phyloP scores from a whole-genome alignment of 306 rosid species.

The Malus sylvestris region DNA sequence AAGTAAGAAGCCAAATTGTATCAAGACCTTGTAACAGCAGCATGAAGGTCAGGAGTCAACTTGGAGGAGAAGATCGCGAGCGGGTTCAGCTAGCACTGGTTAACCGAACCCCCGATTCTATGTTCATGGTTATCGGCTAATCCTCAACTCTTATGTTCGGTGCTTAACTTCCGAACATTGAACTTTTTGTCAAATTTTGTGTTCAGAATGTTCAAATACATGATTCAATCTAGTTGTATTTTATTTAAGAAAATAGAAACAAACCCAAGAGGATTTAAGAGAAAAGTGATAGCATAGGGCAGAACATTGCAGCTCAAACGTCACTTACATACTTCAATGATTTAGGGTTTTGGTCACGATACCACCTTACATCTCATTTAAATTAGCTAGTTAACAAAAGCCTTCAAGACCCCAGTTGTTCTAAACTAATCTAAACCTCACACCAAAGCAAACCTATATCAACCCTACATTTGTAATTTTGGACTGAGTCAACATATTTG shows the following conservation, averaged over 20 bases:
- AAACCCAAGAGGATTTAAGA: not conserved
- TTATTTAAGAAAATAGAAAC: not conserved
- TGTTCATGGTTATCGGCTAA: not conserved
- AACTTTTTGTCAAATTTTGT: not conserved
- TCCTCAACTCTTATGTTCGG: not conserved
- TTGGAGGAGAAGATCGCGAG: not conserved
- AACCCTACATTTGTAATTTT: not conserved
- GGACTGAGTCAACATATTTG: not conserved
- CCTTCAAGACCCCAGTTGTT: too few species aligned
- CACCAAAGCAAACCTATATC: not conserved
- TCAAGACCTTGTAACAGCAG: not conserved
- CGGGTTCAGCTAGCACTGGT: not conserved
- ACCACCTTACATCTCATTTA: not conserved
- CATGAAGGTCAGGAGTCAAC: not conserved
- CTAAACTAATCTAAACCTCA: too few species aligned
- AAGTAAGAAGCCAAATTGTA: not conserved
- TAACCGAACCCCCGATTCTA: not conserved
- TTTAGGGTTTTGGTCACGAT: not conserved
- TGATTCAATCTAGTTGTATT: not conserved
- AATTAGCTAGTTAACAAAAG: not conserved
- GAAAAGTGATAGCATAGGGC: not conserved
- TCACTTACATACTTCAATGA: not conserved
- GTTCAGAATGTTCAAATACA: not conserved
- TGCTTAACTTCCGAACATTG: not conserved
- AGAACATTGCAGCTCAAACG: not conserved